A percentile compares a stretch with the other conserved stretches of the same genome.
Evolutionary conservation across 208 protist genomes (phyloP).

Genomic region (Strigomonas galati): DNA sequence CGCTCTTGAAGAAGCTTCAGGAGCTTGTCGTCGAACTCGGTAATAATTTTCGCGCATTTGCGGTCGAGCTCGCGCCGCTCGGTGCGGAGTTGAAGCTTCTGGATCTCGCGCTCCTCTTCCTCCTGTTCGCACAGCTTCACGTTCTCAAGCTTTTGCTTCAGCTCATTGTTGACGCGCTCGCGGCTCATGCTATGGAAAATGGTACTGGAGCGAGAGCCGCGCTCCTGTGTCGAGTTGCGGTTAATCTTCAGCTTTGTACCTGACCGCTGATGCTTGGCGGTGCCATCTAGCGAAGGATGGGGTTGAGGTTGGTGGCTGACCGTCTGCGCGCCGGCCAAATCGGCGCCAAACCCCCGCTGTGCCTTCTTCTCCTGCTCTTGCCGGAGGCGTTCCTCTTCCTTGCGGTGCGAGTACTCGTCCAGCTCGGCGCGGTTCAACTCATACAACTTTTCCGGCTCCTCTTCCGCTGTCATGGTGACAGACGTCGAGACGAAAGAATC

Average conservation of each 20-base stretch:
- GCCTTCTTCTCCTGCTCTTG: constrained; percentile 78
- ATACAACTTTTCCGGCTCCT: constrained; percentile 74
- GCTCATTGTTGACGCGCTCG: constrained; percentile 78
- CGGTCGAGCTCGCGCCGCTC: constrained; percentile 62
- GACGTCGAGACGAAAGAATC: constrained; percentile 18
- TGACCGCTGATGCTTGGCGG: constrained; percentile 8
- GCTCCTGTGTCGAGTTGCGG: constrained; percentile 21
- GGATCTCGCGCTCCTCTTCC: constrained; percentile 79
- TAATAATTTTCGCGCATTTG: constrained; percentile 42
- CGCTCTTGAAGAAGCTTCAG: constrained; percentile 78
- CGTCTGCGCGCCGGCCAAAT: constrained; percentile 47
- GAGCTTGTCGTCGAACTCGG: constrained; percentile 76
- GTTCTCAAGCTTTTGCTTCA: constrained; percentile 80
- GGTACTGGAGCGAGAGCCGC: constrained; percentile 37
- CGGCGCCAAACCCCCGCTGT: constrained; percentile 84
- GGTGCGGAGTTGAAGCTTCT: constrained; percentile 44
- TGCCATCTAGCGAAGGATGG: neutral
- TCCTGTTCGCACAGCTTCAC: constrained; percentile 72
- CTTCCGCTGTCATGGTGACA: constrained; percentile 33
- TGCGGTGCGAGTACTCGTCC: constrained; percentile 51
- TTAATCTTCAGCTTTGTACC: constrained; percentile 18
- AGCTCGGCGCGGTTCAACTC: constrained; percentile 56
- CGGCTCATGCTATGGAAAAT: constrained; percentile 53
- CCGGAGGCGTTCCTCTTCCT: constrained; percentile 38
- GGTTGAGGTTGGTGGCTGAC: neutral